These are phyloP conservation scores for Aspergillus tanneri DNA, from an alignment of 2,329 filamentous ascomycete genomes.

Conservation along the genomic window DNA sequence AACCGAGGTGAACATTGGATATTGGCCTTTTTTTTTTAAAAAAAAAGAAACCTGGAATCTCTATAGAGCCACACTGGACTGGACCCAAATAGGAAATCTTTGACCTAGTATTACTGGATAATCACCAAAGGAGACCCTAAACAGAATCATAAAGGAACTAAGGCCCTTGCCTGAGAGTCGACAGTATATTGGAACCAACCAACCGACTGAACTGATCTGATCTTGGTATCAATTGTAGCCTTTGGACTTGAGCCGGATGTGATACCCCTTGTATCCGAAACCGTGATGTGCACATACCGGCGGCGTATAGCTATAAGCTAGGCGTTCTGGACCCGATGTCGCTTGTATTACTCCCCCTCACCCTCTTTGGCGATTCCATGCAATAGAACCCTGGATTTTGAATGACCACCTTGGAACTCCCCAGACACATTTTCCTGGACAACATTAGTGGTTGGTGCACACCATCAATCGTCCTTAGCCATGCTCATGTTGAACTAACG, in stretches of 20 bases:
- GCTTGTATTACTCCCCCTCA: slow-evolving; percentile 1
- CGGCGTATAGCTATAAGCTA: slow-evolving; percentile 7
- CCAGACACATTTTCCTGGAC: slow-evolving; percentile 1
- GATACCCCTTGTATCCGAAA: slow-evolving; percentile 1
- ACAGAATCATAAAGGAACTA: too few relatives aligned
- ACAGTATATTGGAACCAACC: neutral
- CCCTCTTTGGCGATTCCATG: slow-evolving; percentile 5
- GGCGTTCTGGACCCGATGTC: slow-evolving; percentile 5
- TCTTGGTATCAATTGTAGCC: slow-evolving; percentile 3
- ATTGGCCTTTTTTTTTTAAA: slow-evolving; percentile 12
- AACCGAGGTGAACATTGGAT: slow-evolving; percentile 30
- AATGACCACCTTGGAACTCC: too few relatives aligned
- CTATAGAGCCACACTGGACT: slow-evolving; percentile 1
- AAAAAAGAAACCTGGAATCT: slow-evolving; percentile 7
- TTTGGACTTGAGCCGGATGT: neutral
- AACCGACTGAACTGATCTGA: neutral
- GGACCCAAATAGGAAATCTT: slow-evolving; percentile 1
- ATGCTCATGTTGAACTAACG: slow-evolving; percentile 3
- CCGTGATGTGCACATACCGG: neutral
- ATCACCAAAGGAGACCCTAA: too few relatives aligned
- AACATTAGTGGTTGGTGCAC: slow-evolving; percentile 11
- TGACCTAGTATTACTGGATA: too few relatives aligned
- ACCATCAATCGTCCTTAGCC: neutral
- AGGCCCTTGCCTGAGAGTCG: too few relatives aligned
- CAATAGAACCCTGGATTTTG: slow-evolving; percentile 8